Base-by-base conservation (phyloP, 352 stramenopile species). In the Halophytophthora polymorphica region DNA sequence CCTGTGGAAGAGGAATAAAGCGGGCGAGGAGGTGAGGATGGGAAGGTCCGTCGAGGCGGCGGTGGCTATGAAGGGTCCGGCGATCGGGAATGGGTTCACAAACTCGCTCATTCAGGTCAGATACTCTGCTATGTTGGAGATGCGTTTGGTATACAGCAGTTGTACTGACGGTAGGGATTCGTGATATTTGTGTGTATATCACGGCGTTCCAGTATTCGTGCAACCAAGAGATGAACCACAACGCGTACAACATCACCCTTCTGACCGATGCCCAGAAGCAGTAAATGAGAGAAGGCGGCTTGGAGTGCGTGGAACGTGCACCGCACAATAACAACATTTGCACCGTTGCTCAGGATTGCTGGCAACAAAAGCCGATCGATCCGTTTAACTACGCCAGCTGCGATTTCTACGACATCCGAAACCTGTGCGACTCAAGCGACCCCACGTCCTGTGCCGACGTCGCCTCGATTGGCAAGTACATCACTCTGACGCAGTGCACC, bases 181-280 rank as follows among this genome's bases (percentile, higher is more conserved):
- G 14, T n/a, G 11, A 11, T 48, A 35, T 18, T 13, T n/a, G 3
- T 48, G 23, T 6, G 14, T 2, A 19, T 23, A 25, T 38, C 22
- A 3, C 42, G 14, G 4, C 15, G 3, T 39, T 8, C 22, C 37
- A 83, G 62, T 75, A 65, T 22, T 48, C 60, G 28, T 72, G 79
- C 50, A 69, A 66, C 36, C 47, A 71, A 22, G 77, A 90, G 37
- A 90, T 90, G 71, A 58, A 69, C 8, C 62, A 83, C 38, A 90
- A 90, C 50, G 39, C 56, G 22, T 89, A 89, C 69, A 89, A 87
- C 55, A 53, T 89, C 42, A 82, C 73, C 38, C 53, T 89, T 6
- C 41, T 86, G 42, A 76, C 68, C 36, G 49, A 43, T 4, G 64
- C 21, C 1, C 31, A 73, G 19, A 23, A 77, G n/a, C 56, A 59